These are phyloP conservation scores for Populus deltoides DNA, from an alignment of 345 rosid genomes.

Conservation along the genomic window DNA sequence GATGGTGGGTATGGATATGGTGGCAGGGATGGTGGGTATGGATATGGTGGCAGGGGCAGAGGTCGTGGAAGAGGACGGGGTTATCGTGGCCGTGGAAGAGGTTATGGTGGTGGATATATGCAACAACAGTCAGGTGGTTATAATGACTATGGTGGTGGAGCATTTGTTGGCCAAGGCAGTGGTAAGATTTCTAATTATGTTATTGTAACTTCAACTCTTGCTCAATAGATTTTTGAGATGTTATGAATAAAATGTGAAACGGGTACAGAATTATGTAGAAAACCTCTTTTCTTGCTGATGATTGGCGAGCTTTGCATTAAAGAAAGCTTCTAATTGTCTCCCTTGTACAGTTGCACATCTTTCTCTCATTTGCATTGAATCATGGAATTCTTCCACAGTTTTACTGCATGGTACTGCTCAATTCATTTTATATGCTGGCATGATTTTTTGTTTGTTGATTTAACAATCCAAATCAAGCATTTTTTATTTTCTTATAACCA, in stretches of 20 bases:
- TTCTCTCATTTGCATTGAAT: neutral
- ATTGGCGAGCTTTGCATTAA: neutral
- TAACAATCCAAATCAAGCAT: neutral
- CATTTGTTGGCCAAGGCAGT: slow-evolving; percentile 1
- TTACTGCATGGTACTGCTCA: neutral
- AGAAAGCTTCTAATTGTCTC: neutral
- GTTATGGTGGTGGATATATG: slow-evolving; percentile 18
- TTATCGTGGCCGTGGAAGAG: slow-evolving; percentile 21
- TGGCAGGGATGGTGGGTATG: neutral
- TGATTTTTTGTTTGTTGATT: neutral
- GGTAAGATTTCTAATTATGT: neutral
- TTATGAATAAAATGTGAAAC: neutral
- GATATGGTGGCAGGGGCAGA: slow-evolving; percentile 9
- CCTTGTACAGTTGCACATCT: neutral
- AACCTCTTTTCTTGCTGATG: neutral
- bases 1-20: slow-evolving; percentile 11
- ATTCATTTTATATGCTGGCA: neutral
- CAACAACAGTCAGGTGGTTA: slow-evolving; percentile 29
- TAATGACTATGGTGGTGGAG: slow-evolving; percentile 21
- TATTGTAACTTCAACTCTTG: neutral
- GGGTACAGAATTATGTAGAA: neutral
- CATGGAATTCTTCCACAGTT: neutral
- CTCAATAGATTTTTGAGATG: neutral
- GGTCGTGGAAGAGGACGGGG: slow-evolving; percentile 22
- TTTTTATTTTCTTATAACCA: neutral